phyloP scores from a whole-genome alignment of 805 yeast genomes.

The Hanseniaspora meyeri region DNA sequence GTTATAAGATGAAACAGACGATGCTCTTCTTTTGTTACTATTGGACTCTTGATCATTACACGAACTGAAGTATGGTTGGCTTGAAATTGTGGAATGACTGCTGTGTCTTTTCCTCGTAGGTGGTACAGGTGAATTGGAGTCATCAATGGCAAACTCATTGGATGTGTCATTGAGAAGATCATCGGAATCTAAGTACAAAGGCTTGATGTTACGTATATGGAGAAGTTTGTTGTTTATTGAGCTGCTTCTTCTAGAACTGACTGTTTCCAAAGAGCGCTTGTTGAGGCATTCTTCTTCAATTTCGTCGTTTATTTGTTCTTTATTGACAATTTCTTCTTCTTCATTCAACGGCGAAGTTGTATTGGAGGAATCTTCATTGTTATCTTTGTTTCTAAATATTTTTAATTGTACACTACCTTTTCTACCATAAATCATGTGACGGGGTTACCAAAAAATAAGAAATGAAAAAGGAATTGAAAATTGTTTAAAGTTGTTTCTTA shows the following conservation, averaged over 20 bases:
- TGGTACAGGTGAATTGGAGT: neutral
- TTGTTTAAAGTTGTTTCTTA: neutral
- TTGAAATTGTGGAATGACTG: neutral
- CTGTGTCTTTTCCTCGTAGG: slow-evolving; percentile 9
- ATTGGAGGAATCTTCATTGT: slow-evolving; percentile 15
- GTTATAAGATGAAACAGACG: slow-evolving; percentile 15
- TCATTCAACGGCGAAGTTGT: neutral
- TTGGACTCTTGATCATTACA: slow-evolving; percentile 14
- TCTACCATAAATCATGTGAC: slow-evolving; percentile 21
- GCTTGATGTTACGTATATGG: slow-evolving; percentile 16
- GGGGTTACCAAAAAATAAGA: neutral
- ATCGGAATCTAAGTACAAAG: slow-evolving; percentile 9
- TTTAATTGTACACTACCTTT: slow-evolving; percentile 27
- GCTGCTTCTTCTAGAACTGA: neutral
- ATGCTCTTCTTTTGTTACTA: slow-evolving; percentile 22
- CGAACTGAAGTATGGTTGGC: neutral
- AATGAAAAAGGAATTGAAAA: too few relatives aligned
- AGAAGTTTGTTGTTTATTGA: neutral
- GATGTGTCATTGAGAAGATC: slow-evolving; percentile 5
- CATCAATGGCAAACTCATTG: neutral
- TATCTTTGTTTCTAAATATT: slow-evolving; percentile 24
- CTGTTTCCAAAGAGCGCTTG: neutral
- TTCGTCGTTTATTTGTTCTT: neutral
- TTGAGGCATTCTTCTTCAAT: neutral
- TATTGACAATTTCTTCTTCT: neutral